Conservation (phyloP, 78 protist species). For the Dictyostelium discoideum region dicty_2.7 NC_007089.4:3324001-3324500, state of each 20-base stretch:
- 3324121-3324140: neutral
- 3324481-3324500: too few species aligned
- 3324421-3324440: slow-evolving; percentile 3
- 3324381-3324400: neutral
- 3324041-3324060: neutral
- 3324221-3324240: neutral
- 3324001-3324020: slow-evolving; percentile 3
- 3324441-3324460: neutral
- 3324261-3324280: neutral
- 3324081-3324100: neutral
- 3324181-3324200: neutral
- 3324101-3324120: neutral
- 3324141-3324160: neutral
- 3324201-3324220: neutral
- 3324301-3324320: too few species aligned
- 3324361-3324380: neutral
- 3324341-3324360: slow-evolving; percentile 6
- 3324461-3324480: neutral
- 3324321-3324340: neutral
- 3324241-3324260: neutral
- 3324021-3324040: neutral
- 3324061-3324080: neutral
- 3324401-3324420: neutral
- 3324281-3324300: neutral
- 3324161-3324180: neutral